Evolutionary conservation across 1,284 basidiomycete species (phyloP).

Genomic region (Microbotryomycetes sp.): DNA sequence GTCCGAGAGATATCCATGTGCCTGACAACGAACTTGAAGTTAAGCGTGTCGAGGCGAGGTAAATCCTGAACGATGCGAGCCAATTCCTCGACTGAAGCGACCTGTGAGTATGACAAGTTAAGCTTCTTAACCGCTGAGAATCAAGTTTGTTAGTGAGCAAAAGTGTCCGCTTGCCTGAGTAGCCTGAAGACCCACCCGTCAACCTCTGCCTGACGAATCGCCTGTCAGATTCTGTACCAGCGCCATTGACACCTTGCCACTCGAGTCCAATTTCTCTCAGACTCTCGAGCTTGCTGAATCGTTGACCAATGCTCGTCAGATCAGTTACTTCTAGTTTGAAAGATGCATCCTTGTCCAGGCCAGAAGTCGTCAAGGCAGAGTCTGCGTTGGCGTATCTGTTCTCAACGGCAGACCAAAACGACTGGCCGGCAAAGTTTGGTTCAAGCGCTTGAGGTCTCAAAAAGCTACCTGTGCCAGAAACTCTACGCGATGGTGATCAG

Average conservation of each 20-base stretch:
- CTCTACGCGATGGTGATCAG: too few relatives aligned
- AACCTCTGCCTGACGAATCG: conserved; percentile 45
- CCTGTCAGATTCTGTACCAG: conserved; percentile 52
- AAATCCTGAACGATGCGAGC: conserved; percentile 61
- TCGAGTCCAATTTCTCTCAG: conserved; percentile 75
- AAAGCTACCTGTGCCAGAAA: conserved; percentile 42
- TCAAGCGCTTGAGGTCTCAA: conserved; percentile 15
- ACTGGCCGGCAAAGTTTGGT: conserved; percentile 51
- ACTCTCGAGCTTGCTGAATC: conserved; percentile 59
- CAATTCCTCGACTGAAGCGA: conserved; percentile 65
- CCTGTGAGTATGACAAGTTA: conserved; percentile 72
- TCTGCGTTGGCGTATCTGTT: conserved; percentile 63
- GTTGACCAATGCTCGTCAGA: conserved; percentile 66
- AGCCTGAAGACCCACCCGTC: too few relatives aligned
- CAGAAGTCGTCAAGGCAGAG: not conserved
- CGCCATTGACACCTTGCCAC: conserved; percentile 51
- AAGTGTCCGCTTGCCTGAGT: too few relatives aligned
- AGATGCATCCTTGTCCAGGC: conserved; percentile 32
- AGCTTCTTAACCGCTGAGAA: conserved; percentile 64
- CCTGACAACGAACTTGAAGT: conserved; percentile 58
- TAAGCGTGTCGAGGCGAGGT: conserved; percentile 57
- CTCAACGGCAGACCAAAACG: conserved; percentile 67
- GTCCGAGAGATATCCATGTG: conserved; percentile 40
- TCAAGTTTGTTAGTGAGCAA: too few relatives aligned
- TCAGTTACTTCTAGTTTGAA: conserved; percentile 79